Percentiles rank a stretch among this genome's conserved stretches.
Evolutionary conservation across 2,329 filamentous ascomycete genomes (phyloP).

Genomic region (Aspergillus glaucus): DNA sequence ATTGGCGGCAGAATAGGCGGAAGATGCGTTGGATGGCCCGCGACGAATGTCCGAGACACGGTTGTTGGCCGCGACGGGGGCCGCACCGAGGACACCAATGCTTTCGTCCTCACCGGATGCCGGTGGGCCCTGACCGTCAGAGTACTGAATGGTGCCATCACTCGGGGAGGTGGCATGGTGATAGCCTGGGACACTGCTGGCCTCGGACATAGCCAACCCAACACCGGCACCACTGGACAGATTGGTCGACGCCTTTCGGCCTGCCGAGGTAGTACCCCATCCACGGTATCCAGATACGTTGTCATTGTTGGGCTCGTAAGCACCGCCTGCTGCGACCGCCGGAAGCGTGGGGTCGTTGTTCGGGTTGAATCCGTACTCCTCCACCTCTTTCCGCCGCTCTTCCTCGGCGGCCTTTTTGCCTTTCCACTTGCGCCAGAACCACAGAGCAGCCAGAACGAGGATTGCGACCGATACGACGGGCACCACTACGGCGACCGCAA

Average conservation of each 20-base stretch:
- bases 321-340: slow-evolving; percentile 43
- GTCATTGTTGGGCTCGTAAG: slow-evolving; percentile 62
- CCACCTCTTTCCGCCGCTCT: slow-evolving; percentile 86
- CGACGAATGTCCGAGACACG: slow-evolving; percentile 68
- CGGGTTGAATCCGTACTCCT: slow-evolving; percentile 97
- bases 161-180: slow-evolving; percentile 56
- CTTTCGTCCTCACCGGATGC: slow-evolving; percentile 70
- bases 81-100: slow-evolving; percentile 68
- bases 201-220: slow-evolving; percentile 66
- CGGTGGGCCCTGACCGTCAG: slow-evolving; percentile 58
- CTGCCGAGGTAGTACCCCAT: slow-evolving; percentile 76
- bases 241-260: slow-evolving; percentile 82
- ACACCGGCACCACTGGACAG: slow-evolving; percentile 63
- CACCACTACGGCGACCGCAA: slow-evolving; percentile 88
- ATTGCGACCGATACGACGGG: slow-evolving; percentile 84
- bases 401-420: slow-evolving; percentile 79
- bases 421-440: slow-evolving; percentile 85
- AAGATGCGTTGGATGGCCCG: slow-evolving; percentile 91
- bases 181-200: slow-evolving; percentile 51
- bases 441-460: slow-evolving; percentile 68
- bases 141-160: slow-evolving; percentile 51
- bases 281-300: slow-evolving; percentile 77
- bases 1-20: slow-evolving; percentile 79
- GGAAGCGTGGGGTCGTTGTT: slow-evolving; percentile 83
- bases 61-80: slow-evolving; percentile 59